These are phyloP conservation scores for Inonotus hispidus DNA, from an alignment of 1,284 basidiomycete species.

Conservation along the genomic window DNA sequence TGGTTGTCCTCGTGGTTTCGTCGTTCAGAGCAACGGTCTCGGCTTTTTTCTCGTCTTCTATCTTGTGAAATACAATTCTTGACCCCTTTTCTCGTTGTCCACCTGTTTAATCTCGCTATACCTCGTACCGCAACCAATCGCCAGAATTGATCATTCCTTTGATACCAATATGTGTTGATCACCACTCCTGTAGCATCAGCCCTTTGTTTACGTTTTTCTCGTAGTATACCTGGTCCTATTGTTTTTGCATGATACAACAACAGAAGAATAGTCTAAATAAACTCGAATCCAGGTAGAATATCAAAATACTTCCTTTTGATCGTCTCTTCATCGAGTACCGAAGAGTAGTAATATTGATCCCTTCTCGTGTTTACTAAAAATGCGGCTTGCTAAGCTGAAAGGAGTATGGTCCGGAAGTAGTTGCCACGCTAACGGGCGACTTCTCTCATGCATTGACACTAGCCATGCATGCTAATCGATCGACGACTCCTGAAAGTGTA, in stretches of 20 bases:
- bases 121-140: conserved; percentile 1
- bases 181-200: conserved; percentile 18
- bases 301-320: neutral
- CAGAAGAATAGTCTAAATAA: neutral
- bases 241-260: conserved; percentile 8
- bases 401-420: conserved; percentile 3
- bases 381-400: neutral
- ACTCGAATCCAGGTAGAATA: neutral
- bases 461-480: neutral
- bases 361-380: conserved; percentile 5
- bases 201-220: conserved; percentile 2
- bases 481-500: conserved; percentile 1
- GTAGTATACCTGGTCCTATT: conserved; percentile 14
- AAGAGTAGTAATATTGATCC: neutral
- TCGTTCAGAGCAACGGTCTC: conserved; percentile 1
- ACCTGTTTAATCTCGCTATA: neutral
- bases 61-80: conserved; percentile 1
- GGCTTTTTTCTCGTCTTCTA: conserved; percentile 1
- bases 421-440: conserved; percentile 1
- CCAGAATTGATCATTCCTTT: conserved; percentile 7
- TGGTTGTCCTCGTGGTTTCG: conserved; percentile 5
- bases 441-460: neutral
- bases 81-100: neutral
- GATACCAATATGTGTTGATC: conserved; percentile 18
- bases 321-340: neutral